Evolutionary conservation across 2,329 filamentous ascomycete genomes (phyloP).

Genomic region (Madurella mycetomatis): DNA sequence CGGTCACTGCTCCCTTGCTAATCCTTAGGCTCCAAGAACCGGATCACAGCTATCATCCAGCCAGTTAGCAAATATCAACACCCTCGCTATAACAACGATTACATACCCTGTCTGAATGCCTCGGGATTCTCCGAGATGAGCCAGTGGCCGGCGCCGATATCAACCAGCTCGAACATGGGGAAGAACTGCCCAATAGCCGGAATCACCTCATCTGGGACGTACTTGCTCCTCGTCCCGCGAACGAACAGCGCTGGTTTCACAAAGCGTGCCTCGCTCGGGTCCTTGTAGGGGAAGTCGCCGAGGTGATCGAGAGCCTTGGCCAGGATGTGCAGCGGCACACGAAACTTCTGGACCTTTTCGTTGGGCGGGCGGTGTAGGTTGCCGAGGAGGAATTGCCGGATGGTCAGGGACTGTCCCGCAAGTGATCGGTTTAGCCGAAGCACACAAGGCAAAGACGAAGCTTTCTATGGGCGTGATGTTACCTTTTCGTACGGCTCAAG

Average conservation of each 20-base stretch:
- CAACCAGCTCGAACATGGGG: conserved; percentile 66
- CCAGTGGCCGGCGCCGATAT: conserved; percentile 82
- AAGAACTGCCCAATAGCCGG: conserved; percentile 81
- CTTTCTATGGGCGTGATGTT: conserved; percentile 1
- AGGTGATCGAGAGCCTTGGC: conserved; percentile 65
- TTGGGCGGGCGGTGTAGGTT: conserved; percentile 63
- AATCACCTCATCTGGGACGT: conserved; percentile 74
- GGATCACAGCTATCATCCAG: conserved; percentile 29
- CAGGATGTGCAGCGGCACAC: conserved; percentile 71
- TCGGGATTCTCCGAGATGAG: conserved; percentile 84
- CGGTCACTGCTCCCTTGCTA: conserved; percentile 9
- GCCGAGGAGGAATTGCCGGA: conserved; percentile 87
- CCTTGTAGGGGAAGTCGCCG: conserved; percentile 82
- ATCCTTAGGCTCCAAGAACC: conserved; percentile 33
- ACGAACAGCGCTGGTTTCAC: conserved; percentile 78
- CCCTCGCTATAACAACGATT: neutral
- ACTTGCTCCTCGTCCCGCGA: conserved; percentile 69
- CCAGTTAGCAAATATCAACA: conserved; percentile 5
- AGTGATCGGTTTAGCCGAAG: neutral
- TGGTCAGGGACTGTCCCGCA: conserved; percentile 53
- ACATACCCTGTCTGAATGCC: conserved; percentile 67
- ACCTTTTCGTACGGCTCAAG: conserved; percentile 69
- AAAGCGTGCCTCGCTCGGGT: conserved; percentile 64
- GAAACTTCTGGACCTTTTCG: conserved; percentile 61
- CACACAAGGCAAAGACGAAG: conserved; percentile 2